Conservation (phyloP, 305 asterid genomes). For the Fraxinus latifolia region DNA sequence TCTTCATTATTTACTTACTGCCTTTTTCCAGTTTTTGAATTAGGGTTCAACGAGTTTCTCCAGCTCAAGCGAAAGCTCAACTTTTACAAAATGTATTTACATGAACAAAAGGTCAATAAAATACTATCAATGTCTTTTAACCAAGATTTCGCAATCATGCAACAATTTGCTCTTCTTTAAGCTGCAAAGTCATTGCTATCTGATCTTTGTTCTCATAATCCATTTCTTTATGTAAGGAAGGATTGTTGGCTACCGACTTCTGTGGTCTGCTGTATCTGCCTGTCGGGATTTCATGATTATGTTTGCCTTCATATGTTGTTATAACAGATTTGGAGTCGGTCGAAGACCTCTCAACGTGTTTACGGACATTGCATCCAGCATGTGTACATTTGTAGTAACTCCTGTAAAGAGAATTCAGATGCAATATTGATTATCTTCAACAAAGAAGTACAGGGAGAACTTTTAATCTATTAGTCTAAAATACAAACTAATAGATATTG, state of each 20-base stretch:
- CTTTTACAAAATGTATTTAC: neutral
- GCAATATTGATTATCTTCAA: neutral
- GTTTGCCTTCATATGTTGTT: slow-evolving; percentile 90
- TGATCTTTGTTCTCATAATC: slow-evolving; percentile 35
- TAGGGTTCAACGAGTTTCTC: neutral
- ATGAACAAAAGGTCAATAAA: neutral
- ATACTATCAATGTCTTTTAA: slow-evolving; percentile 5
- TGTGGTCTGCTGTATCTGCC: slow-evolving; percentile 46
- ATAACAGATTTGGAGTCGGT: slow-evolving; percentile 73
- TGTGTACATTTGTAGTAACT: slow-evolving; percentile 88
- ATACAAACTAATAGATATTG: neutral
- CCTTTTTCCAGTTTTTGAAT: neutral
- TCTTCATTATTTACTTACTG: neutral
- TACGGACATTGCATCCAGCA: slow-evolving; percentile 88
- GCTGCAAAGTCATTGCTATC: slow-evolving; percentile 47
- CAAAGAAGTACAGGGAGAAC: neutral
- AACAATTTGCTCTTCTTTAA: slow-evolving; percentile 54
- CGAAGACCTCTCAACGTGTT: slow-evolving; percentile 90
- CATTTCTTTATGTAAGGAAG: slow-evolving; percentile 33
- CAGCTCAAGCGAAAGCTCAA: neutral
- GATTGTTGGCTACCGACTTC: slow-evolving; percentile 33
- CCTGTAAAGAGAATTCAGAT: slow-evolving; percentile 39
- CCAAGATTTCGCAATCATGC: slow-evolving; percentile 24
- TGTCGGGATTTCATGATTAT: slow-evolving; percentile 69
- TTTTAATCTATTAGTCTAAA: neutral